Percentiles rank a stretch among this genome's conserved stretches.
Evolutionary conservation across 768 basidiomycete genomes (phyloP).

Genomic region (Lactifluus subvellereus): DNA sequence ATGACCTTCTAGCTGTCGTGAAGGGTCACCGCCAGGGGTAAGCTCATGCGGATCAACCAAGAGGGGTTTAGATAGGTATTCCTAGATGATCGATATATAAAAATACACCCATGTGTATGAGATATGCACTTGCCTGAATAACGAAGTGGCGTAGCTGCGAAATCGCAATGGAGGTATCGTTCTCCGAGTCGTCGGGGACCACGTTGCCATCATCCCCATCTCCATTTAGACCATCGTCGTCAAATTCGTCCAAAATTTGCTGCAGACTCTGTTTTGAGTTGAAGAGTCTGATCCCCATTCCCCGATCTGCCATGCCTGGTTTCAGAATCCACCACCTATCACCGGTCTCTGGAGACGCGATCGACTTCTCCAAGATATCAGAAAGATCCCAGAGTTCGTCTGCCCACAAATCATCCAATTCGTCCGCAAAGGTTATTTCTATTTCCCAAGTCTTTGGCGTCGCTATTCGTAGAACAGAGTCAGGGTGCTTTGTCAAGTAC

Average conservation of each 20-base stretch:
- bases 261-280: slow-evolving; percentile 66
- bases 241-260: slow-evolving; percentile 77
- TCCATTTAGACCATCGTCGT: slow-evolving; percentile 47
- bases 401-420: slow-evolving; percentile 86
- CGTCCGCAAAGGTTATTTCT: slow-evolving; percentile 86
- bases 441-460: slow-evolving; percentile 77
- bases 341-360: slow-evolving; percentile 7
- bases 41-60: slow-evolving; percentile 64
- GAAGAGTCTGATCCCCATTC: slow-evolving; percentile 91
- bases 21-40: slow-evolving; percentile 28
- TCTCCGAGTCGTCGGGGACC: neutral
- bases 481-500: slow-evolving; percentile 65
- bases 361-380: slow-evolving; percentile 42
- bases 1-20: slow-evolving; percentile 38
- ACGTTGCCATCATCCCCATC: slow-evolving; percentile 33
- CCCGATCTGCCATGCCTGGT: slow-evolving; percentile 95
- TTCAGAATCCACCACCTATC: slow-evolving; percentile 89
- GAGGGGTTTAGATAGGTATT: slow-evolving; percentile 76
- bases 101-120: neutral
- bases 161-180: slow-evolving; percentile 58
- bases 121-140: slow-evolving; percentile 61
- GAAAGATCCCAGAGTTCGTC: slow-evolving; percentile 92
- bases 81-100: slow-evolving; percentile 41
- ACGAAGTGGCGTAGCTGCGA: slow-evolving; percentile 95
- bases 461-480: slow-evolving; percentile 48